Conservation (phyloP, 2,329 filamentous ascomycete species). For the Apiospora hydei region DNA sequence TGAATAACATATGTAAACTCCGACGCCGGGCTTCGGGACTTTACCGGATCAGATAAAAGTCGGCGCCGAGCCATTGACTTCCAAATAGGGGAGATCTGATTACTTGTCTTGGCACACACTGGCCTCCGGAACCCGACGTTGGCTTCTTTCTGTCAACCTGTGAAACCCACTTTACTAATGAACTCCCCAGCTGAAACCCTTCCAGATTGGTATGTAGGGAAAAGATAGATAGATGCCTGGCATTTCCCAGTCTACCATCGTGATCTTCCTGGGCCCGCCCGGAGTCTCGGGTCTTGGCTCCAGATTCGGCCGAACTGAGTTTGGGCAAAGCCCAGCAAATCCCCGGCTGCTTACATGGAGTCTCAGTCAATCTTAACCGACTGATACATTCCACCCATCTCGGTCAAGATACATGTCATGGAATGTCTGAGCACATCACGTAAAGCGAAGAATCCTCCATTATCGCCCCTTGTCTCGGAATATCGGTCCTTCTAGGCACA, state of each 20-base stretch:
- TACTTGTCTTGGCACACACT: constrained; percentile 19
- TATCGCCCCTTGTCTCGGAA: too few relatives aligned
- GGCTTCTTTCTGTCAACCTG: background rate
- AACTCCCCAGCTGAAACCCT: background rate
- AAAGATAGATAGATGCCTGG: background rate
- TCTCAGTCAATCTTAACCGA: too few relatives aligned
- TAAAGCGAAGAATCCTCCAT: too few relatives aligned
- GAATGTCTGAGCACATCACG: too few relatives aligned
- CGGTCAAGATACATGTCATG: too few relatives aligned
- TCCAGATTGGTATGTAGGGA: background rate
- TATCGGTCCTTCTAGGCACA: too few relatives aligned
- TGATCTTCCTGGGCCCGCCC: background rate
- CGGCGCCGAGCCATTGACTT: background rate
- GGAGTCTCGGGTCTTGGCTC: background rate
- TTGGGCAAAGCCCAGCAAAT: background rate
- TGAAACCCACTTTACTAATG: background rate
- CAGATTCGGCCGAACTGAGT: constrained; percentile 6
- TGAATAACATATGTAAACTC: too few relatives aligned
- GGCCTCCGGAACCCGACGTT: background rate
- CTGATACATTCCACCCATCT: too few relatives aligned
- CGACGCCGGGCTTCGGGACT: background rate
- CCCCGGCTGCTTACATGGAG: background rate
- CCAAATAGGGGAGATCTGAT: constrained; percentile 6
- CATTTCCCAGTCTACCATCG: background rate
- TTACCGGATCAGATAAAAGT: constrained; percentile 11